Conservation (phyloP, 2,329 filamentous ascomycete genomes). For the Magnaporthales sp. region DNA sequence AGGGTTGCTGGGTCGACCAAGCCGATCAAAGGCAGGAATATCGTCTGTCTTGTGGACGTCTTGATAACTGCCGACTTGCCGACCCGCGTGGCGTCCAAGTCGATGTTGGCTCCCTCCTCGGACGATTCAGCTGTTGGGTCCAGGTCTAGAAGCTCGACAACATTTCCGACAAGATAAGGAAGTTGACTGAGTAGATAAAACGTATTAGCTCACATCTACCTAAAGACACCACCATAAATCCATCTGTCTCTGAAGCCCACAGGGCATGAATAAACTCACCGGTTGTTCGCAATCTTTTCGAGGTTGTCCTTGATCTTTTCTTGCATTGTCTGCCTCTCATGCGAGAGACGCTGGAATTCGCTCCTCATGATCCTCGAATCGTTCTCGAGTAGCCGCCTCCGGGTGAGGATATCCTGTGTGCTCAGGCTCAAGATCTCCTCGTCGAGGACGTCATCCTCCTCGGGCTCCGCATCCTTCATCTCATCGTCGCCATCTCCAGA, state of each 20-base stretch:
- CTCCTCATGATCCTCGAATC: constrained; percentile 98
- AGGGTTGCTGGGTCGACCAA: constrained; percentile 92
- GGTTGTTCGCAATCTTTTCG: constrained; percentile 99
- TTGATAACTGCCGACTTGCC: constrained; percentile 99
- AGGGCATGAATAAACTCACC: constrained; percentile 42
- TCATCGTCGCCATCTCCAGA: constrained; percentile 62
- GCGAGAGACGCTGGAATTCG: constrained; percentile 85
- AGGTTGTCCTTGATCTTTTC: constrained; percentile 99
- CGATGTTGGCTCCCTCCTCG: constrained; percentile 97
- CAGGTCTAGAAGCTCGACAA: constrained; percentile 92
- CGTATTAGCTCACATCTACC: constrained; percentile 9
- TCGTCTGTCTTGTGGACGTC: constrained; percentile 95
- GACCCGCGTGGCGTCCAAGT: constrained; percentile 90
- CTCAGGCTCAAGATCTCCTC: constrained; percentile 87
- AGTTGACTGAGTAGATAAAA: constrained; percentile 61
- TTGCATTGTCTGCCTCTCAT: constrained; percentile 92
- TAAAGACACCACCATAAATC: neutral
- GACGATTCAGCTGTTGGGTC: constrained; percentile 93
- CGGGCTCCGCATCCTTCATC: constrained; percentile 75
- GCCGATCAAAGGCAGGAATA: constrained; percentile 94
- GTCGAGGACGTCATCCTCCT: constrained; percentile 77
- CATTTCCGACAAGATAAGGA: constrained; percentile 95
- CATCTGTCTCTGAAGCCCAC: neutral
- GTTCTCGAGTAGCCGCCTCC: constrained; percentile 89
- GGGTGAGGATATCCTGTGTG: constrained; percentile 89